Base-by-base conservation (phyloP, 306 rosid species). In the Benincasa hispida region DNA sequence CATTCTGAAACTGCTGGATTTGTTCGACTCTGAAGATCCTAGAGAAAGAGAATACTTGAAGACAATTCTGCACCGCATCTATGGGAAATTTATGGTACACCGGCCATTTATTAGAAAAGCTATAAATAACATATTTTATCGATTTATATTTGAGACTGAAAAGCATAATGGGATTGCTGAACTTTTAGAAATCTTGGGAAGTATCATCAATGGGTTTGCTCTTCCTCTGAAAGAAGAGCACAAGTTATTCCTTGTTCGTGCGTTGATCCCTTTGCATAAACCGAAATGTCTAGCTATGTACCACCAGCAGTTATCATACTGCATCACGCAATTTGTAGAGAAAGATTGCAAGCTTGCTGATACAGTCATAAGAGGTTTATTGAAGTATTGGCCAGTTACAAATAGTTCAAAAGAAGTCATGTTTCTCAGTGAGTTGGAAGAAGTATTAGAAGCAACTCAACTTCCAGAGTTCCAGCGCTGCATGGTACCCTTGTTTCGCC, bases 311-410 rank as follows among this genome's bases (percentile, higher is more conserved):
- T 81, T 92, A 72, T 89, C 91, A 19, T 89, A 89, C 80, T 88
- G 93, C 84, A 87, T 89, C 76, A 84, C 85, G 3, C 95, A 89
- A 67, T 92, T 89, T 86, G 97, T 88, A 45, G 97, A 92, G 83
- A 92, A 92, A 79, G 97, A 89, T 70, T 89, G 90, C 87, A 91
- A 91, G 82, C 96, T 91, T 85, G 90, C 97, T 28, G 97, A 91
- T 82, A 86, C 93, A 30, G 87, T 91, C 65, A 88, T 89, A 63
- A 84, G 95, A 88, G 93, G 97, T 75, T 84, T 91, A 32, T 75
- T 89, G 81, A 91, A 91, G 90, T 91, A 89, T 86, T 91, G 97
- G 97, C 97, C 97, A 1, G 83, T 91, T 81, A 91, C 97, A 55
- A 91, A 88, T 81, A 91, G 96, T 79, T 77, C 90, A 3, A 91